Evolutionary conservation across 2,329 filamentous ascomycete genomes (phyloP), one percentile per base, ranked within the genome.

Genomic region (Arthroderma uncinatum): DNA sequence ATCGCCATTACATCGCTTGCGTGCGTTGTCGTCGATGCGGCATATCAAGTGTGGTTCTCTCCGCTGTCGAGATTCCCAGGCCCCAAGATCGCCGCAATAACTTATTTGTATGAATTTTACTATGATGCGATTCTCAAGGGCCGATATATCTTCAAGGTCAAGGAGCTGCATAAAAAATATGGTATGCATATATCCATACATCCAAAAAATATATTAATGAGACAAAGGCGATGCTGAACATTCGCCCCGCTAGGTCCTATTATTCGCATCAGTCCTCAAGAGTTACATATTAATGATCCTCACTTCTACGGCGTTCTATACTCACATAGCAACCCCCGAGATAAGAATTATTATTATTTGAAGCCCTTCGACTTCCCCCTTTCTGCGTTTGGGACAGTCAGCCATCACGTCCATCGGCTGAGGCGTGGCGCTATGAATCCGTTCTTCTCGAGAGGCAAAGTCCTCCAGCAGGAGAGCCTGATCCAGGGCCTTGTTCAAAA

Each of bases 401-500:
- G 63, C 59, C 56, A 63, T 59, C 60, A 66, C 21, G 58, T 67
- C 30, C 69, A 72, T 56, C 65, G 64, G 9, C 50, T 61, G 39
- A 67, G 69, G 7, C 66, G 69, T 4, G 61, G 64, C 5, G 63
- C 67, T 6, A 61, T 70, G 7, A 61, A 61, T 12, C 65, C 65
- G 2, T 71, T 68, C 55, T 72, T 72, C 60, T 42, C 36, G 8
- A 55, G 44, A 23, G 2, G 7, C n/a, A 39, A 23, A 5, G 37
- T 55, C 12, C 7, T 39, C 21, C 14, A 10, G 2, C 16, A n/a
- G 19, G 21, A 55, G 14, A 21, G 34, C 19, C 10, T 55, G 16
- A 12, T 55, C 3, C 21, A n/a, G 1, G 6, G 14, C 14, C 28
- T 44, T 7, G 23, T 44, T 30, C 16, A 55, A 9, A 42, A 44